phyloP scores from a whole-genome alignment of 116 monocot species.

The Phalaenopsis hybrid region DNA sequence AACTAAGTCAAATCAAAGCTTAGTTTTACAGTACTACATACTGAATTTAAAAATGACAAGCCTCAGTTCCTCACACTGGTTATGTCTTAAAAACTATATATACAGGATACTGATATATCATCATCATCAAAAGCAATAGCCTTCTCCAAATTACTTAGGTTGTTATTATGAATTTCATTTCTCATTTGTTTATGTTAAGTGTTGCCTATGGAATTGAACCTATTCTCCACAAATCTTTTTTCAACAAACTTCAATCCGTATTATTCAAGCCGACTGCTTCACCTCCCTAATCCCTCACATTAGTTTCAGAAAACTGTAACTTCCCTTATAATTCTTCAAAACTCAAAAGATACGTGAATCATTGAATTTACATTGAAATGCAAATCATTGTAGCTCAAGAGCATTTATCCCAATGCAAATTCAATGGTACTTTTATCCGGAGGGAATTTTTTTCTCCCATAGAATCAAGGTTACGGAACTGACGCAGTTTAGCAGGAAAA shows the following conservation, averaged over 20 bases:
- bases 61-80: not conserved
- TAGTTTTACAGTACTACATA: not conserved
- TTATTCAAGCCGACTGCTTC: not conserved
- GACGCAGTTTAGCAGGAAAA: not conserved
- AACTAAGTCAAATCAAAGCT: conserved; percentile 1
- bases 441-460: no score
- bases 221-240: not conserved
- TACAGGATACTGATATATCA: not conserved
- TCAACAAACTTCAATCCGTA: not conserved
- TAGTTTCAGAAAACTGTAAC: not conserved
- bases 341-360: no score
- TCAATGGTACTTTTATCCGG: no score
- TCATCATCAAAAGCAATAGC: not conserved
- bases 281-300: not conserved
- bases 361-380: no score
- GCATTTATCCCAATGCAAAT: no score
- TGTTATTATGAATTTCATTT: no score
- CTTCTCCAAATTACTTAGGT: not conserved
- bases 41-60: not conserved
- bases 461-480: not conserved
- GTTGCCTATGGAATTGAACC: not conserved
- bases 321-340: no score
- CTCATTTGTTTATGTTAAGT: not conserved
- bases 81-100: not conserved
- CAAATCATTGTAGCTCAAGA: no score